A percentile compares a stretch with the other conserved stretches of the same genome.
Conservation (phyloP, 106 monocot species). For the Dendrobium huoshanense region DNA sequence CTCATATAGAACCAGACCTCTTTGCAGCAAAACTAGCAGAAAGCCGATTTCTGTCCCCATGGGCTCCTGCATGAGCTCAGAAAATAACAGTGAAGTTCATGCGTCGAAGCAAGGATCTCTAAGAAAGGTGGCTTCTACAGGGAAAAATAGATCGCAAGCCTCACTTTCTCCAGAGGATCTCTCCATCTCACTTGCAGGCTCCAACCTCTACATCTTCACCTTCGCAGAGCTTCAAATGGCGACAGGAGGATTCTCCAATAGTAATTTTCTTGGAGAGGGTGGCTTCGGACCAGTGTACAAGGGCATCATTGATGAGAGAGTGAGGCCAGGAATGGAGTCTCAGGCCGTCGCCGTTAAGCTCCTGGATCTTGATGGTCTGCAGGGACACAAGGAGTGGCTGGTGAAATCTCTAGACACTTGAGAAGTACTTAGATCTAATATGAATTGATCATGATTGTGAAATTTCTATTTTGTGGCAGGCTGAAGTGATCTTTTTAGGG, state of each 20-base stretch:
- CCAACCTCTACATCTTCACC: constrained; percentile 57
- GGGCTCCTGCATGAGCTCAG: background rate
- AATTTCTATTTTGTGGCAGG: constrained; percentile 19
- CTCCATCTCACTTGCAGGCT: constrained; percentile 61
- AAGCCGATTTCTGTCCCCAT: background rate
- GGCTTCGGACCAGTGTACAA: constrained; percentile 91
- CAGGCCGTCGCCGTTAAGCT: constrained; percentile 71
- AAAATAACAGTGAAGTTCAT: background rate
- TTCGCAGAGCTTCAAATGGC: constrained; percentile 45
- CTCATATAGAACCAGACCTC: background rate
- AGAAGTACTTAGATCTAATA: background rate
- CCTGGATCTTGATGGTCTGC: constrained; percentile 62
- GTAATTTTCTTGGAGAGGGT: constrained; percentile 69
- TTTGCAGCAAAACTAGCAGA: background rate
- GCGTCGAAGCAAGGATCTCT: background rate
- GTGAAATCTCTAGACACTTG: constrained; percentile 17
- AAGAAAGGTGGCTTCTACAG: background rate
- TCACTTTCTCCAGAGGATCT: constrained; percentile 55
- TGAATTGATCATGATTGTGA: background rate
- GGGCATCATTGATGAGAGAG: constrained; percentile 59
- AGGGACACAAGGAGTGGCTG: constrained; percentile 94
- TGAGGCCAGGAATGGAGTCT: constrained; percentile 52
- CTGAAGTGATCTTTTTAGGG: constrained; percentile 79
- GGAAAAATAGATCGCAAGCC: background rate
- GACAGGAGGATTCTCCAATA: constrained; percentile 42